Percentiles rank a stretch among this genome's conserved stretches.
Evolutionary conservation across 2,329 filamentous ascomycete genomes (phyloP).

Genomic region (Ilyonectria robusta): DNA sequence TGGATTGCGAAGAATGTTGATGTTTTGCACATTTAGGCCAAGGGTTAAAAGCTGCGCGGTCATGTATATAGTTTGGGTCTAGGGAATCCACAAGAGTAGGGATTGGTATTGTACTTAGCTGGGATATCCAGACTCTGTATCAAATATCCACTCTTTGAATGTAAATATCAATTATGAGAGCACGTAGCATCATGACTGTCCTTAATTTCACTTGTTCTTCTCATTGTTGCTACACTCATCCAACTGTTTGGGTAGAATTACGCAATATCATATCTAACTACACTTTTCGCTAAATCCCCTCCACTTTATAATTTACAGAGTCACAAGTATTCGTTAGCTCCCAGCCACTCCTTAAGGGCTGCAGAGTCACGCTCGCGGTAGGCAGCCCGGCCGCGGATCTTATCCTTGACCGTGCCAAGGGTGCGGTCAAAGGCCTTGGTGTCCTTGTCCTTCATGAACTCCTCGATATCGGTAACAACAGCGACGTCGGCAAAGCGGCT

Average conservation of each 20-base stretch:
- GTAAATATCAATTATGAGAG: neutral
- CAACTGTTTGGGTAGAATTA: neutral
- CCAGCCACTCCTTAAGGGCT: conserved; percentile 84
- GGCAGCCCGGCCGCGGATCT: conserved; percentile 84
- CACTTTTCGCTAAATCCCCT: neutral
- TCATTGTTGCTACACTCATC: conserved; percentile 21
- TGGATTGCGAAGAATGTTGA: conserved; percentile 47
- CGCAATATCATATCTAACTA: neutral
- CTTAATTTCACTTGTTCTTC: conserved; percentile 1
- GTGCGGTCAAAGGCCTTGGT: conserved; percentile 89
- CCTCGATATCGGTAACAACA: conserved; percentile 81
- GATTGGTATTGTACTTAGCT: too few species aligned
- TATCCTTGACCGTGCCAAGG: conserved; percentile 87
- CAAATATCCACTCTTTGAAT: neutral
- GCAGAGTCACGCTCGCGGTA: conserved; percentile 85
- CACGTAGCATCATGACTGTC: neutral
- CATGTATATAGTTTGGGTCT: neutral
- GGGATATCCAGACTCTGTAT: neutral
- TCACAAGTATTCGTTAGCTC: conserved; percentile 62
- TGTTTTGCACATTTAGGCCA: conserved; percentile 42
- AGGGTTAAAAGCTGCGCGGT: neutral
- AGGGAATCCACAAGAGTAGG: too few species aligned
- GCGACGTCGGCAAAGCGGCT: conserved; percentile 82
- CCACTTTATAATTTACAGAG: conserved; percentile 46
- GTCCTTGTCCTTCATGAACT: conserved; percentile 90